Base-by-base conservation (phyloP, 768 basidiomycete genomes). In the Coprinopsis marcescibilis region DNA sequence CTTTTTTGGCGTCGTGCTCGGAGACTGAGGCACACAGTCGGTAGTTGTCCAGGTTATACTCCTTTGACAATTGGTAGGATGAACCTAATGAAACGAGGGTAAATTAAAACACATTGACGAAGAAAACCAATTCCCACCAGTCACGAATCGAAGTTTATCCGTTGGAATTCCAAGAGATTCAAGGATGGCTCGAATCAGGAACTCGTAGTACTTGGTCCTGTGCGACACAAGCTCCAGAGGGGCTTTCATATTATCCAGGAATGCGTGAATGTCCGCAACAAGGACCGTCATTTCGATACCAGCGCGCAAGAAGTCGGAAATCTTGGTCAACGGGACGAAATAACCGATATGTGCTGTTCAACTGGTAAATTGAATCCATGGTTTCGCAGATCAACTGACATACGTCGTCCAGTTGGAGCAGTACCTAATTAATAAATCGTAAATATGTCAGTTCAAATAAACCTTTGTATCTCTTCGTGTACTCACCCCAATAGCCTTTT, bases 1-100 rank as follows among this genome's bases (percentile, higher is more conserved):
- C 96, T 65, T 96, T 96, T 64, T 95, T 95, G 20, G 95, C 92
- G 55, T 98, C 96, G 64, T 95, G 93, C 56, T 97, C 91, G 1
- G 90, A 81, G 15, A 95, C 92, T 49, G 81, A 84, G n/a, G 94
- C 81, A 57, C 85, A 89, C 40, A 98, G 78, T 56, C 78, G 78
- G 80, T 92, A 98, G 60, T 94, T 89, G 68, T 98, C 96, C 58
- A 97, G 74, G 56, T 84, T 96, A 75, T 95, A 99, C 54, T 95
- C 92, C 30, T 72, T 76, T 0, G 83, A 81, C 49, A 98, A 80
- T 61, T 99, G 94, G 80, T 94, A 94, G 52, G 85, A 84, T 1
- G 92, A 91, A 11, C 96, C 96, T 57, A 83, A n/a, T 77, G 17
- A 6, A 40, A 20, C 20, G 27, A 14, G 12, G 17, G 33, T 47